These are phyloP conservation scores for Phaseolus coccineus DNA, from an alignment of 331 rosid species.

Conservation along the genomic window DNA sequence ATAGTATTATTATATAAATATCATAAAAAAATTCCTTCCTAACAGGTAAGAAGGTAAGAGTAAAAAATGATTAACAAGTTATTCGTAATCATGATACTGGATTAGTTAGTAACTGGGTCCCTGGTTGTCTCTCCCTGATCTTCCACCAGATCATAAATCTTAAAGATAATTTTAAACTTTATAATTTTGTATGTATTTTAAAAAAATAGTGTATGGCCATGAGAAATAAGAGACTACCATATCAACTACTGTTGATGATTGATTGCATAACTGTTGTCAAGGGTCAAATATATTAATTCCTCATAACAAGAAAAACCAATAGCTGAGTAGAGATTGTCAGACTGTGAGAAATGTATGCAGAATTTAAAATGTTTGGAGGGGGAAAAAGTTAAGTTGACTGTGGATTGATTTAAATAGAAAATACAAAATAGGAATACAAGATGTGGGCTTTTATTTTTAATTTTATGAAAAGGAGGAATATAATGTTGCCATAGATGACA, in stretches of 20 bases:
- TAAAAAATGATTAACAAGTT: not conserved
- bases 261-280: not conserved
- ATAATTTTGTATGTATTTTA: not conserved
- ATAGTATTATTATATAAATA: too few species aligned
- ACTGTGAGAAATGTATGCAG: not conserved
- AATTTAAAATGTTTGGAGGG: not conserved
- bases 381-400: not conserved
- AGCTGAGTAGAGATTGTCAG: not conserved
- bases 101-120: not conserved
- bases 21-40: too few species aligned
- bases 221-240: not conserved
- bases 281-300: not conserved
- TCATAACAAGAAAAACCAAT: not conserved
- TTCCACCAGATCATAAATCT: not conserved
- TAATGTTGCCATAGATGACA: conserved; percentile 15
- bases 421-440: not conserved
- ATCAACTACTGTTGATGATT: not conserved
- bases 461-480: not conserved
- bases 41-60: not conserved
- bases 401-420: not conserved
- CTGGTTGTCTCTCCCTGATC: not conserved
- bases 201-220: not conserved
- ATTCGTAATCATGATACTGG: not conserved
- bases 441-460: not conserved
- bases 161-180: not conserved